phyloP scores from a whole-genome alignment of 2,329 filamentous ascomycete genomes.

The Aspergillaceae sp. region DNA sequence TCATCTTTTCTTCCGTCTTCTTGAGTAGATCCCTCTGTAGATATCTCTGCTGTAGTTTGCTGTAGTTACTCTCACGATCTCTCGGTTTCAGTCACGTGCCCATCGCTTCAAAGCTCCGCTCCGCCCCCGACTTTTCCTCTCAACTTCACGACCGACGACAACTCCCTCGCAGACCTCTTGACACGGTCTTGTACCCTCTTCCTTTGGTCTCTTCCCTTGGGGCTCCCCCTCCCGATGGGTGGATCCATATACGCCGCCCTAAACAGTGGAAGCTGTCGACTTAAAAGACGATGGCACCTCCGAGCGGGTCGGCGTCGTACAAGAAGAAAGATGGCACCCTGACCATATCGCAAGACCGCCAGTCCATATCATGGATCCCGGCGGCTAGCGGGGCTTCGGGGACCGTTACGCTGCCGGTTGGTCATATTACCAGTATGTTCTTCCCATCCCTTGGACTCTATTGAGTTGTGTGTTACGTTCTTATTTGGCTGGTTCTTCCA shows the following conservation, averaged over 20 bases:
- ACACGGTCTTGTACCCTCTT: conserved; percentile 13
- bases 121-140: not conserved
- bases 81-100: not conserved
- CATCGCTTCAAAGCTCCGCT: not conserved
- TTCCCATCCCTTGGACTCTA: not conserved
- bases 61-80: too few species aligned
- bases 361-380: conserved; percentile 73
- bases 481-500: conserved; percentile 3
- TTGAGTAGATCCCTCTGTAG: too few species aligned
- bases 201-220: conserved; percentile 10
- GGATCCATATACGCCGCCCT: conserved; percentile 23
- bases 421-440: conserved; percentile 70
- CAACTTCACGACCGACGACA: conserved; percentile 1
- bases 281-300: conserved; percentile 36
- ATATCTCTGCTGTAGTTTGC: too few species aligned
- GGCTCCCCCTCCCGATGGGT: conserved; percentile 26
- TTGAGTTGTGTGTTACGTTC: too few species aligned
- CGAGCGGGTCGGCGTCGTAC: conserved; percentile 64
- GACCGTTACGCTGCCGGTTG: conserved; percentile 59
- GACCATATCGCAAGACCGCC: conserved; percentile 63
- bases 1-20: too few species aligned
- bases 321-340: conserved; percentile 94
- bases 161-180: conserved; percentile 5
- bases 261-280: conserved; percentile 32
- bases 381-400: conserved; percentile 53